Percentiles rank a stretch among this genome's conserved stretches.
Conservation (phyloP, 2,329 filamentous ascomycete species). For the Immersiporthe knoxdaviesiana region DNA sequence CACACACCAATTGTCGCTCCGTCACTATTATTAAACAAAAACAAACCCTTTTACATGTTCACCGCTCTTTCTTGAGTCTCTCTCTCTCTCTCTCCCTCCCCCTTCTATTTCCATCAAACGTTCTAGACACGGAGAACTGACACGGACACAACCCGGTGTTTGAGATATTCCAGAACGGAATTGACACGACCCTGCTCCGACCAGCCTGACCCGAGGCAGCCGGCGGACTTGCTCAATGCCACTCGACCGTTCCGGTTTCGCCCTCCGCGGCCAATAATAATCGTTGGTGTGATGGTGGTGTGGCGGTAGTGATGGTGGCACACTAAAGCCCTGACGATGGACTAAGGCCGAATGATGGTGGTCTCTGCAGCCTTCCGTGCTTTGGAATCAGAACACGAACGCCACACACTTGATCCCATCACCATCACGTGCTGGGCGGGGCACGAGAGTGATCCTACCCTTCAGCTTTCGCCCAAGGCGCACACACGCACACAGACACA, state of each 20-base stretch:
- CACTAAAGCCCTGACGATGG: background rate
- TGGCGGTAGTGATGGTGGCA: background rate
- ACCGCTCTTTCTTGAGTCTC: constrained; percentile 1
- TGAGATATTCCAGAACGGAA: background rate
- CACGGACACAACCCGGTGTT: background rate
- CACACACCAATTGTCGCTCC: background rate
- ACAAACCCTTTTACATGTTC: background rate
- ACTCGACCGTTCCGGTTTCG: background rate
- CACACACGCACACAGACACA: background rate
- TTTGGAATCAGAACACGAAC: background rate
- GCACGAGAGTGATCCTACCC: constrained; percentile 9
- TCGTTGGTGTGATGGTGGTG: too few species aligned
- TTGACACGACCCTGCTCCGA: constrained; percentile 10
- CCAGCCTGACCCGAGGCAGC: constrained; percentile 2
- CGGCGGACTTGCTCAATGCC: background rate
- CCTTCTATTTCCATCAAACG: constrained; percentile 8
- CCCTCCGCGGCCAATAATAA: constrained; percentile 8
- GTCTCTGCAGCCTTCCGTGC: constrained; percentile 1
- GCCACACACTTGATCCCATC: constrained; percentile 4
- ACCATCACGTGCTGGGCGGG: constrained; percentile 24
- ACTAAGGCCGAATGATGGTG: too few species aligned
- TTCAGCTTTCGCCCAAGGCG: constrained; percentile 28
- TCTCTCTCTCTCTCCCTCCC: too few species aligned
- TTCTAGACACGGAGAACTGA: background rate
- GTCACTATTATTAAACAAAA: background rate